Evolutionary conservation across 1,284 basidiomycete genomes (phyloP), one percentile per base, ranked within the genome.

Genomic region (Phylloporus gajari): DNA sequence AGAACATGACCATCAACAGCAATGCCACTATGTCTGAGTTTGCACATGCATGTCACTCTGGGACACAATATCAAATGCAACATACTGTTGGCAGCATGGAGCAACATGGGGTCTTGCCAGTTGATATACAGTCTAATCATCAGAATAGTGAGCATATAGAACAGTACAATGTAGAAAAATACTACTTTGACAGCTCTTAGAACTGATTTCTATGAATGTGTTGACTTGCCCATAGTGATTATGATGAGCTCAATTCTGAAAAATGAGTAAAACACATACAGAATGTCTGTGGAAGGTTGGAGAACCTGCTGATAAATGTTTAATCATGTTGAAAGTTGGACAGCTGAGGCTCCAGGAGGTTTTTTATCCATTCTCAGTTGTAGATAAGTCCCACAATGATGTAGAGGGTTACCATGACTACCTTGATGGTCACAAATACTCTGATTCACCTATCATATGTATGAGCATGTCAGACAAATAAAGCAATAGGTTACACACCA

Each of bases 231-330:
- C 21, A 91, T 91, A 21, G 91, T 91, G 38, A 90, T 72, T 76
- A 91, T 90, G 32, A 94, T 90, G 9, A 94, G 89, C 75, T 94
- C 93, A 42, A 93, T 91, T n/a, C 93, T 92, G 62, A 91, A 89
- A 82, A 89, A 94, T n/a, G 91, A 92, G 82, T 90, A 94, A 74
- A 90, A 90, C 7, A 88, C 89, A 68, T 83, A 90, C 25, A 89
- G 66, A 89, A 89, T 4, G 85, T 89, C 75, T 88, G 87, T 3
- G 87, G 86, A 75, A 89, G 88, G 38, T 86, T 83, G 53, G 86
- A 75, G 72, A 90, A 90, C 56, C 88, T 88, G 21, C 88, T 88
- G 17, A 88, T 81, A 75, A 90, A 89, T 0, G 88, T 87, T 78
- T 88, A 85, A 38, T 83, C 84, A 64, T 86, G 74, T 25, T 85